Evolutionary conservation across 345 rosid genomes (phyloP).

Genomic region (Conringia planisiliqua): DNA sequence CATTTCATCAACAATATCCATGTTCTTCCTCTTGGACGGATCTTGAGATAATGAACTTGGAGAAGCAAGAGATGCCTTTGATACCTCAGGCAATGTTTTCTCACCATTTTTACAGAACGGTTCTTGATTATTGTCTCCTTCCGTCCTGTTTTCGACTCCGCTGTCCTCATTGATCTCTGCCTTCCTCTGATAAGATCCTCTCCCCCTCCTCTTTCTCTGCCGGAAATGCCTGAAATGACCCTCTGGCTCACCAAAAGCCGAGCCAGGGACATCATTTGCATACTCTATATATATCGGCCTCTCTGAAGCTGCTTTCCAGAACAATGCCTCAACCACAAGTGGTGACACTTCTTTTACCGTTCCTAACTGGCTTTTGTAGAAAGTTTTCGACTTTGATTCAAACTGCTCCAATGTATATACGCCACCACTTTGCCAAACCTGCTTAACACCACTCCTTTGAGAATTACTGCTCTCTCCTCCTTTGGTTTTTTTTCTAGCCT

Average conservation of each 20-base stretch:
- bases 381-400: conserved; percentile 76
- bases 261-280: conserved; percentile 99
- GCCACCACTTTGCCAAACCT: conserved; percentile 99
- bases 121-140: conserved; percentile 6
- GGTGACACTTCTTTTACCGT: conserved; percentile 69
- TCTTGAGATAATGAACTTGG: conserved; percentile 30
- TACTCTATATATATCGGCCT: conserved; percentile 88
- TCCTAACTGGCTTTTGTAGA: conserved; percentile 67
- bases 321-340: conserved; percentile 69
- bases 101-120: conserved; percentile 20
- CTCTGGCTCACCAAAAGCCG: conserved; percentile 87
- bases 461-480: conserved; percentile 36
- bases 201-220: conserved; percentile 58
- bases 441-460: conserved; percentile 55
- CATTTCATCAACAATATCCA: conserved; percentile 46
- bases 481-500: conserved; percentile 50
- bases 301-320: conserved; percentile 87
- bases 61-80: conserved; percentile 28
- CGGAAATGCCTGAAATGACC: conserved; percentile 58
- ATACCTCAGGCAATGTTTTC: conserved; percentile 26
- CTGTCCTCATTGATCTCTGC: conserved; percentile 32
- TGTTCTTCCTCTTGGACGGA: conserved; percentile 43
- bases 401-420: conserved; percentile 92
- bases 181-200: conserved; percentile 64
- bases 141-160: neutral